Conservation (phyloP, 2,329 filamentous ascomycete genomes). For the Apiospora aurea region DNA sequence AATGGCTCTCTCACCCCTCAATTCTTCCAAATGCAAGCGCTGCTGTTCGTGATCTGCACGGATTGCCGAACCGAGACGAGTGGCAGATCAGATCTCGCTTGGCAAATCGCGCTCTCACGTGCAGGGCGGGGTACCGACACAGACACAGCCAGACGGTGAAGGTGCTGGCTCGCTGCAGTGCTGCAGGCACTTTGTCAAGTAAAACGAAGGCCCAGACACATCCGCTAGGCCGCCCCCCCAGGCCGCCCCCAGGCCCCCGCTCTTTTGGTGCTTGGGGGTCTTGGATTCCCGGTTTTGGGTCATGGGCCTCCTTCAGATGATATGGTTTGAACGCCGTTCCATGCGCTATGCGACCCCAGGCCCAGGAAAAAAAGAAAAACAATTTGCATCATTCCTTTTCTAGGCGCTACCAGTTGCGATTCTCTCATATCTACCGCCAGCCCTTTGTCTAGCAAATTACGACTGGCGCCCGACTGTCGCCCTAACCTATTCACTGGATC, state of each 20-base stretch:
- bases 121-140: background rate
- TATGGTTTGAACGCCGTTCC: slow-evolving; percentile 9
- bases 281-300: background rate
- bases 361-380: background rate
- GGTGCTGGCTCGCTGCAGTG: background rate
- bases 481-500: background rate
- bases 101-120: slow-evolving; percentile 2
- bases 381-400: background rate
- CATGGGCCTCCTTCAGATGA: slow-evolving; percentile 9
- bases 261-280: background rate
- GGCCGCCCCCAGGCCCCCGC: background rate
- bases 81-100: slow-evolving; percentile 13
- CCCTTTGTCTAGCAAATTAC: background rate
- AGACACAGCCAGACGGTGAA: background rate
- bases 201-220: slow-evolving; percentile 1
- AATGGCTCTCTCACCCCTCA: background rate
- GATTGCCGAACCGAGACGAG: background rate
- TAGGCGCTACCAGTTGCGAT: background rate
- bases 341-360: slow-evolving; percentile 11
- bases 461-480: background rate
- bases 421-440: background rate
- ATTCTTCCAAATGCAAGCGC: background rate
- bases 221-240: background rate
- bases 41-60: background rate
- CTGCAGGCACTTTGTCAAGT: slow-evolving; percentile 19